Evolutionary conservation across 2,329 filamentous ascomycete genomes (phyloP), one percentile per base, ranked within the genome.

Genomic region (Reticulascus tulasneorum): DNA sequence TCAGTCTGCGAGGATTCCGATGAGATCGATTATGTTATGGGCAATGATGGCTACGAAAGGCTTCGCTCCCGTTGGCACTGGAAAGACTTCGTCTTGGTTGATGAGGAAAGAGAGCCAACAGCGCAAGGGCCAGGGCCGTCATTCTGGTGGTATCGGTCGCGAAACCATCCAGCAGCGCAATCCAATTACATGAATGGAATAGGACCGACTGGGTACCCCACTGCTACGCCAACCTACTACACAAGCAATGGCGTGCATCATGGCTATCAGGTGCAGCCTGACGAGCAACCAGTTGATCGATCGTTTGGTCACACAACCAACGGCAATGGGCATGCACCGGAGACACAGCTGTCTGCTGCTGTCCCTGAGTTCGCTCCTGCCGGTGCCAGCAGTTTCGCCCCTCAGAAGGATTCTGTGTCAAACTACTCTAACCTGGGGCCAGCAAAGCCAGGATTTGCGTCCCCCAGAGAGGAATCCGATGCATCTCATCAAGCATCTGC

Each of bases 11-110:
- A 84, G 38, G 75, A 83, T 45, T 87, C 87, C 1, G 71, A 71
- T 9, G 74, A 73, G 24, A 74, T 95, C 40, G 89, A 97, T 49
- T 82, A 86, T 51, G 73, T 84, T 29, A 63, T 80, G 22, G 84
- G 85, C 25, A 77, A 85, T 19, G 88, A 96, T 56, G 82, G 84
- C 21, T 67, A 82, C 32, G 88, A 96, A 57, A 77, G 88, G 27
- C 59, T 97, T 29, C 84, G 93, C 33, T 77, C 79, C 41, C 75
- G 77, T 18, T 75, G 87, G 15, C 80, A 78, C 18, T 96, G 89
- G 87, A 73, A 84, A 47, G 78, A 82, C 47, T 97, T 87, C 71
- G 76, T 96, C 15, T 63, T 94, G 40, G 75, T 77, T 3, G 73
- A 80, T 3, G 74, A 81, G 10, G 77, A 87, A 44, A 82, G 91